These are phyloP conservation scores for Fusarium sp. DNA, from an alignment of 2,329 filamentous ascomycete species.

Conservation along the genomic window DNA sequence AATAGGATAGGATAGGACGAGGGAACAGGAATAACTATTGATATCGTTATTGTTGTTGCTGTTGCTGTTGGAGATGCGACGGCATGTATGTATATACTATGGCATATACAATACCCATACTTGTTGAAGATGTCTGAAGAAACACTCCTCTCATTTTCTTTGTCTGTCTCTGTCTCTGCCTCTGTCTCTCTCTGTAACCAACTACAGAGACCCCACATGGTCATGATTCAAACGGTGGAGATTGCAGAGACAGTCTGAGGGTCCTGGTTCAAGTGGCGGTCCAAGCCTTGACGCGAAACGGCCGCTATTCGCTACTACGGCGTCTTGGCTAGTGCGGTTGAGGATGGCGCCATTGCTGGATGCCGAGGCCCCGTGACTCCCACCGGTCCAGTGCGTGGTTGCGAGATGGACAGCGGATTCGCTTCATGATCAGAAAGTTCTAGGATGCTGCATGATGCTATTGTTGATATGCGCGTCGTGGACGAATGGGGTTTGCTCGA, in stretches of 20 bases:
- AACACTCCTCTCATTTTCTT: neutral
- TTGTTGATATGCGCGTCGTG: constrained; percentile 3
- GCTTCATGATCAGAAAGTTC: neutral
- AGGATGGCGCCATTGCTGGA: constrained; percentile 11
- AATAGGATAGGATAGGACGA: constrained; percentile 7
- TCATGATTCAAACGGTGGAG: neutral
- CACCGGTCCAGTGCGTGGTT: neutral
- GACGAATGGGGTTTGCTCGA: constrained; percentile 18
- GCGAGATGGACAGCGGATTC: neutral
- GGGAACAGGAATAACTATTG: constrained; percentile 7
- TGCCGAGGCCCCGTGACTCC: neutral
- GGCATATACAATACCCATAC: constrained; percentile 36
- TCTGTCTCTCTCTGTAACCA: neutral
- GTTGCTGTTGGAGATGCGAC: constrained; percentile 2
- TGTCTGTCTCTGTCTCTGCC: neutral
- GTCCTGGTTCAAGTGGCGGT: constrained; percentile 4
- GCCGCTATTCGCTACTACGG: constrained; percentile 21
- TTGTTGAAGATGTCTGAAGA: constrained; percentile 25
- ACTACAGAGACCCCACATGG: neutral
- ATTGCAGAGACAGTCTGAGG: neutral
- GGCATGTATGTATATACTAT: constrained; percentile 26
- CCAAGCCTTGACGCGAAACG: constrained; percentile 20
- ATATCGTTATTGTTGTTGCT: constrained; percentile 14
- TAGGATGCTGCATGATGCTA: neutral
- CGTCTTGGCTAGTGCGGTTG: neutral